Percentiles rank a stretch among this genome's conserved stretches.
phyloP scores from a whole-genome alignment of 805 yeast species.

The Wickerhamiella sorbophila region DNA sequence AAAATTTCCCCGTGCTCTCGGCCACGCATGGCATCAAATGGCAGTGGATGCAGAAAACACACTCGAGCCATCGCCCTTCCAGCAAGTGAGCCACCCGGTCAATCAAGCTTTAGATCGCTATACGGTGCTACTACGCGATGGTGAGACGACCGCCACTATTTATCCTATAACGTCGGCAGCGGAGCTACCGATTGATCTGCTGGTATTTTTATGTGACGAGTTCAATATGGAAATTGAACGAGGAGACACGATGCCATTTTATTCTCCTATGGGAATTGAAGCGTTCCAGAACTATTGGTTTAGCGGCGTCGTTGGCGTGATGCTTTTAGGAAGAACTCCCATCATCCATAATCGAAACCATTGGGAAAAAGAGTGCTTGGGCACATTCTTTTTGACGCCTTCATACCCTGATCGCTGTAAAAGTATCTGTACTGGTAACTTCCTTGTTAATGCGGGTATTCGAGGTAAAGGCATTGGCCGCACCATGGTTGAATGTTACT shows the following conservation, averaged over 20 bases:
- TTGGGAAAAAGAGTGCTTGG: conserved; percentile 90
- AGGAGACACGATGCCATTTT: conserved; percentile 79
- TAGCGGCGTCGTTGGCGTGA: conserved; percentile 63
- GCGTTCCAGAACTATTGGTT: conserved; percentile 83
- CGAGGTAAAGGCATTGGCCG: conserved; percentile 86
- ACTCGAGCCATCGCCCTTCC: conserved; percentile 14
- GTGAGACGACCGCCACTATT: conserved; percentile 84
- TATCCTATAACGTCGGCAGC: conserved; percentile 62
- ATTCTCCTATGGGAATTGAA: conserved; percentile 61
- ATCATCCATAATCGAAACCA: conserved; percentile 34
- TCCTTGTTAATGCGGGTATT: conserved; percentile 83
- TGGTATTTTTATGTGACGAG: conserved; percentile 78
- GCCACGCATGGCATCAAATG: not conserved
- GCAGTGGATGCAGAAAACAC: not conserved
- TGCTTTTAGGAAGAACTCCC: conserved; percentile 64
- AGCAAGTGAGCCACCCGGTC: conserved; percentile 26
- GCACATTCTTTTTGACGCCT: conserved; percentile 72
- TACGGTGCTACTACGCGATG: conserved; percentile 70
- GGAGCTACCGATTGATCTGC: conserved; percentile 61
- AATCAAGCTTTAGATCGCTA: conserved; percentile 35
- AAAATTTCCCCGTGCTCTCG: not conserved
- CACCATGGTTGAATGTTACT: conserved; percentile 65
- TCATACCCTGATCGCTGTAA: conserved; percentile 87
- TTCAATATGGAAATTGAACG: conserved; percentile 82
- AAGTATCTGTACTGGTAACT: conserved; percentile 82